phyloP scores from a whole-genome alignment of 2,329 filamentous ascomycete genomes.

The Paraconiothyrium sp. region DNA sequence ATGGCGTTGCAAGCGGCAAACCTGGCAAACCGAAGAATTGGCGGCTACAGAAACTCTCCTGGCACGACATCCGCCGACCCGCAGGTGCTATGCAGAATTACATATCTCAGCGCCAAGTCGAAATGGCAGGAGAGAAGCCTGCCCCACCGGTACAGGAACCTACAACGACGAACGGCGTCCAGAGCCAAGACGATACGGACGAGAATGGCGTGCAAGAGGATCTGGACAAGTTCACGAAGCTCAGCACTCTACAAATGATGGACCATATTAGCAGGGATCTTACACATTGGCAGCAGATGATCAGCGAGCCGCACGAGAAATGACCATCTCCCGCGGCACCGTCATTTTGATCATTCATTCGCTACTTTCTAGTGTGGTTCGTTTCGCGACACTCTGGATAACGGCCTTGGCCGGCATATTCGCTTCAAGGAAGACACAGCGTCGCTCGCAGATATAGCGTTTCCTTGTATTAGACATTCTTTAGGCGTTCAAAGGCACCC shows the following conservation, averaged over 20 bases:
- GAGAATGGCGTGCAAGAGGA: constrained; percentile 60
- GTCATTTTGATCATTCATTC: background rate
- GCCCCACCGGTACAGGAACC: constrained; percentile 37
- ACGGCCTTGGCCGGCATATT: background rate
- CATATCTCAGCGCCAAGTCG: constrained; percentile 87
- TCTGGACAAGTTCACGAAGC: constrained; percentile 68
- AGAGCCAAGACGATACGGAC: constrained; percentile 32
- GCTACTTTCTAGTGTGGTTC: constrained; percentile 1
- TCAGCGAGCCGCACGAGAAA: constrained; percentile 42
- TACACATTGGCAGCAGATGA: constrained; percentile 80
- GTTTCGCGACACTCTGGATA: background rate
- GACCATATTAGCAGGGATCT: constrained; percentile 82
- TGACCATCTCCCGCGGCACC: constrained; percentile 16
- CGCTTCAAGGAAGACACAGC: background rate
- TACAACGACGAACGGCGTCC: constrained; percentile 34
- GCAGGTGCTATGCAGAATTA: constrained; percentile 88
- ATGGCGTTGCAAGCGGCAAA: constrained; percentile 64
- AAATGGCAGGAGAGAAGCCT: constrained; percentile 72
- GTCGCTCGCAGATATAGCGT: background rate
- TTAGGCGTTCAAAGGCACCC: constrained; percentile 8
- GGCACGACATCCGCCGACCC: constrained; percentile 88
- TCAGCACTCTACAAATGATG: constrained; percentile 90
- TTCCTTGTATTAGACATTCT: background rate
- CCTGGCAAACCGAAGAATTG: constrained; percentile 68
- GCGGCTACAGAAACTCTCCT: constrained; percentile 71